phyloP scores from a whole-genome alignment of 306 rosid species.

The Cicer yamashitae region DNA sequence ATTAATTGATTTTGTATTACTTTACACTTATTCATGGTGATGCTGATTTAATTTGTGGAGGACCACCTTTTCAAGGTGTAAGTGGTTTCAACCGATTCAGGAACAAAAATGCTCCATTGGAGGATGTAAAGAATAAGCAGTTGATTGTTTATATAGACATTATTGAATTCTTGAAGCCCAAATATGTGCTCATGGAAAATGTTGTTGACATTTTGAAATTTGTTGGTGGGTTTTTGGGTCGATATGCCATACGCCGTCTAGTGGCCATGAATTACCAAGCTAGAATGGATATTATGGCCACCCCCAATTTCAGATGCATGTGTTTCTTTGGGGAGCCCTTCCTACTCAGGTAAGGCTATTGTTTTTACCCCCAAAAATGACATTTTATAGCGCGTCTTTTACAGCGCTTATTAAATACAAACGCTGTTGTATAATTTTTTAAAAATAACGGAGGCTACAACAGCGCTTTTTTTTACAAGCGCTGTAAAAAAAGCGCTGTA shows the following conservation, averaged over 20 bases:
- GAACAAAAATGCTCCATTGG: conserved; percentile 53
- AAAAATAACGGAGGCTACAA: too few species aligned
- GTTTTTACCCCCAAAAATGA: too few species aligned
- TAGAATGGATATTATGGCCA: conserved; percentile 78
- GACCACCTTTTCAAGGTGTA: conserved; percentile 91
- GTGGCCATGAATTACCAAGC: conserved; percentile 79
- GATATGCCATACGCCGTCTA: conserved; percentile 81
- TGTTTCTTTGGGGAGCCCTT: conserved; percentile 80
- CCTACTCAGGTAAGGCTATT: conserved; percentile 53
- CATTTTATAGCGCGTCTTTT: too few species aligned
- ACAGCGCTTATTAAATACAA: too few species aligned
- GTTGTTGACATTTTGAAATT: conserved; percentile 75
- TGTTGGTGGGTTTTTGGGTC: conserved; percentile 71
- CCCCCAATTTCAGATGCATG: conserved; percentile 84
- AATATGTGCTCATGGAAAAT: conserved; percentile 79
- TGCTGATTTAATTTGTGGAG: conserved; percentile 83
- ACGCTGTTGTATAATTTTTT: too few species aligned
- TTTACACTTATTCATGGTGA: conserved; percentile 58
- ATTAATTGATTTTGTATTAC: not conserved
- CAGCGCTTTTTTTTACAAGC: too few species aligned
- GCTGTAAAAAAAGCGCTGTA: too few species aligned
- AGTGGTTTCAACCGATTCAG: conserved; percentile 87
- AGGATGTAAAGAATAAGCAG: conserved; percentile 68
- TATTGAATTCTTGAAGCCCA: conserved; percentile 64
- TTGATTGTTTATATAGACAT: conserved; percentile 69